A percentile compares a stretch with the other conserved stretches of the same genome.
Conservation (phyloP, 768 basidiomycete species). For the Xerocomellus intermedius region DNA sequence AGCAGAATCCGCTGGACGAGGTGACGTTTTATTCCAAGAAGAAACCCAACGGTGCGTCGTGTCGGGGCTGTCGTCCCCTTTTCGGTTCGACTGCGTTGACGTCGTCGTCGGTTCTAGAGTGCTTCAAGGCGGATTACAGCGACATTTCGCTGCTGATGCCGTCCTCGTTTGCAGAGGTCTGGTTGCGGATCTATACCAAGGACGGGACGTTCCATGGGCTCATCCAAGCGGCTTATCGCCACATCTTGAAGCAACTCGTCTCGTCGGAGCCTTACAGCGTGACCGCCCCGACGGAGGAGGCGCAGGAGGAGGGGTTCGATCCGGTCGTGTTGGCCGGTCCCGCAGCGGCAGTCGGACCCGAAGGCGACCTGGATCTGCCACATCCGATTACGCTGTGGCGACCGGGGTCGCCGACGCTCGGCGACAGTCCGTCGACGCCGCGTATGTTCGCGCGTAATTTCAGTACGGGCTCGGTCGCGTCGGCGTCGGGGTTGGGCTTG, state of each 20-base stretch:
- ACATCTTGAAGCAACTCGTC: conserved; percentile 32
- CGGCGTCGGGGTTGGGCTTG: not conserved
- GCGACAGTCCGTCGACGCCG: conserved; percentile 30
- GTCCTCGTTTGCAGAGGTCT: conserved; percentile 61
- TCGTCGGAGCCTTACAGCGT: not conserved
- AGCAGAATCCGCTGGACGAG: conserved; percentile 62
- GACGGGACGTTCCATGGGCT: conserved; percentile 54
- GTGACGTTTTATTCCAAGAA: conserved; percentile 76
- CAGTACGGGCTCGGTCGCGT: conserved; percentile 10
- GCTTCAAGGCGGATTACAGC: conserved; percentile 45
- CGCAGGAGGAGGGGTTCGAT: conserved; percentile 13
- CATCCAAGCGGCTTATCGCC: conserved; percentile 67
- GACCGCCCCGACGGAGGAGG: not conserved
- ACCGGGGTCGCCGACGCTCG: not conserved
- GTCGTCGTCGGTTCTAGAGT: conserved; percentile 35
- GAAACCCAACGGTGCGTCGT: conserved; percentile 50
- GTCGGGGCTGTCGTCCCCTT: not conserved
- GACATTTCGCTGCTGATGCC: conserved; percentile 70
- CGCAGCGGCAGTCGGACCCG: not conserved
- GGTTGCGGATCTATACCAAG: conserved; percentile 68
- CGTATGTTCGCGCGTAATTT: conserved; percentile 20
- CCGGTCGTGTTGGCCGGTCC: conserved; percentile 6
- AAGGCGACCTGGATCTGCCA: conserved; percentile 13
- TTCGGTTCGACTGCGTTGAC: not conserved
- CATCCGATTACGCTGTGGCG: conserved; percentile 27